A percentile compares a stretch with the other conserved stretches of the same genome.
Conservation (phyloP, 306 rosid genomes). For the Acacia melanoxylon region DNA sequence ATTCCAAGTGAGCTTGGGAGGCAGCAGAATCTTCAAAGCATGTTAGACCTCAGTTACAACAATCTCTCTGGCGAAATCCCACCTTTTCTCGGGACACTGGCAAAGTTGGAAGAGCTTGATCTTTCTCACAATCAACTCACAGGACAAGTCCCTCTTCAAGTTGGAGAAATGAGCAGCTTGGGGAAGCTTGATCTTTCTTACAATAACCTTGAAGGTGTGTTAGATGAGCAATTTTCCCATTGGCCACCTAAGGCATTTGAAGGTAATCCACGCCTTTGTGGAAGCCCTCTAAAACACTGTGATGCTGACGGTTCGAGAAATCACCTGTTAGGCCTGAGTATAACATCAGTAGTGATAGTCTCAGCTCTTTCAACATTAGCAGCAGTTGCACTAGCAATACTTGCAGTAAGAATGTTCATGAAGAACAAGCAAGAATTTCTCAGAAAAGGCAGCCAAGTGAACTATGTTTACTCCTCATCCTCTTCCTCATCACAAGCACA, state of each 20-base stretch:
- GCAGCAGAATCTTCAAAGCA: constrained; percentile 85
- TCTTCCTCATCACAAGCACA: constrained; percentile 76
- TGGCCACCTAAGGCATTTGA: constrained; percentile 70
- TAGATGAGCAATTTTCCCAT: constrained; percentile 62
- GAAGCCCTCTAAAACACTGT: constrained; percentile 68
- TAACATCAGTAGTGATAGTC: constrained; percentile 50
- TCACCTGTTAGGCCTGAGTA: constrained; percentile 48
- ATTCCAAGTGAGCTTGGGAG: constrained; percentile 72
- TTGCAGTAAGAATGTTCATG: constrained; percentile 47
- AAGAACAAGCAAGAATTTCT: constrained; percentile 49
- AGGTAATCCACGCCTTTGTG: constrained; percentile 79
- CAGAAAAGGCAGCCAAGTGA: constrained; percentile 53
- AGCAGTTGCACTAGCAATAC: constrained; percentile 59
- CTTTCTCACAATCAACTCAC: constrained; percentile 81
- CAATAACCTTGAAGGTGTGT: constrained; percentile 71
- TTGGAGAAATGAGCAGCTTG: constrained; percentile 86
- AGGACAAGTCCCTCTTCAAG: constrained; percentile 72
- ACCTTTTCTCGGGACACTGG: constrained; percentile 48
- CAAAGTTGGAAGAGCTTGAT: constrained; percentile 81
- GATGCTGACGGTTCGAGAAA: constrained; percentile 14
- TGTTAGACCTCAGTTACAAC: constrained; percentile 82
- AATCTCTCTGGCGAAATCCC: constrained; percentile 80
- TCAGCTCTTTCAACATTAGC: constrained; percentile 68
- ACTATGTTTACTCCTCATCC: constrained; percentile 63
- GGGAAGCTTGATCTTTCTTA: constrained; percentile 82